phyloP scores from a whole-genome alignment of 2,329 filamentous ascomycete species.

The Harringtonia lauricola region DNA sequence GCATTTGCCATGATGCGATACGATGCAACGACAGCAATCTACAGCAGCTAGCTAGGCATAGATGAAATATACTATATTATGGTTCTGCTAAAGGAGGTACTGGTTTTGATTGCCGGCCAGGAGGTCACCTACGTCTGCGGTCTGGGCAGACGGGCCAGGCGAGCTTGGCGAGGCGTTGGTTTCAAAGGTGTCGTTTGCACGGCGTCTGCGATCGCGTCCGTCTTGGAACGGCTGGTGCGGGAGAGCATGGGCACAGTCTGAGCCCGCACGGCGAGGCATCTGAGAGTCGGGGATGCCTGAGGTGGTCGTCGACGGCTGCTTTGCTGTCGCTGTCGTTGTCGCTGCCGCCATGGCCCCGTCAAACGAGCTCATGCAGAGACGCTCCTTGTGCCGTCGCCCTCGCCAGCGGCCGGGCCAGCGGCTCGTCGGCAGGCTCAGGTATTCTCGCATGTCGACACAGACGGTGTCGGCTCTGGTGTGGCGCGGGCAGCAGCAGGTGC shows the following conservation, averaged over 20 bases:
- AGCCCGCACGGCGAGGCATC: neutral
- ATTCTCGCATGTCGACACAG: neutral
- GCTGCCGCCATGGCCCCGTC: neutral
- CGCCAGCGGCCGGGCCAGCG: neutral
- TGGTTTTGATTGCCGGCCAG: neutral
- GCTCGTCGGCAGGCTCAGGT: neutral
- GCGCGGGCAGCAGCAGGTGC: neutral
- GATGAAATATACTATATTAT: too few species aligned
- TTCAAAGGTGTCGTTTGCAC: neutral
- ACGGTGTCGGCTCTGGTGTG: neutral
- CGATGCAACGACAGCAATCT: too few species aligned
- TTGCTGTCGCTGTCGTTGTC: neutral
- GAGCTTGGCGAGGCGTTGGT: neutral
- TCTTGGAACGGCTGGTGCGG: neutral
- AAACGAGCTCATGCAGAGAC: conserved; percentile 6
- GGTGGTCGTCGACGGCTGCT: neutral
- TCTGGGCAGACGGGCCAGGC: neutral
- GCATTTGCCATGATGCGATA: too few species aligned
- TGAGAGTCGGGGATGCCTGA: neutral
- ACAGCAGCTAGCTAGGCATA: too few species aligned
- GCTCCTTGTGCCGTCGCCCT: neutral
- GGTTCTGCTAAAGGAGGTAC: too few species aligned
- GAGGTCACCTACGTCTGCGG: neutral
- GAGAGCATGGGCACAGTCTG: neutral
- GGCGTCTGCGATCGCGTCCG: neutral